These are phyloP conservation scores for Fraxinus dipetala DNA, from an alignment of 305 asterid species.

Conservation along the genomic window DNA sequence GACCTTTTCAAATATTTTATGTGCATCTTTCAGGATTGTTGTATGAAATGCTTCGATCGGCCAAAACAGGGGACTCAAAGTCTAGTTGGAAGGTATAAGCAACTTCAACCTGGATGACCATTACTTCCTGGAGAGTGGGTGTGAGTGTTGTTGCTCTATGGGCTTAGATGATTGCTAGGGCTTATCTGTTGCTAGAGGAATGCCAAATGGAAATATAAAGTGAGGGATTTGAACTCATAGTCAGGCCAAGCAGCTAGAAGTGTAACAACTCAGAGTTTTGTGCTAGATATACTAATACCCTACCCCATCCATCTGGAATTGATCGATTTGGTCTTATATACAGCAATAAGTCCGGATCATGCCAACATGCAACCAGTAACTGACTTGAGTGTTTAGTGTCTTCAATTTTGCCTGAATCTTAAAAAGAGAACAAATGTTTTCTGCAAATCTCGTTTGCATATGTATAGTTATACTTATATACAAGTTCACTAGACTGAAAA, in stretches of 20 bases:
- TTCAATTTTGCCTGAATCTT: neutral
- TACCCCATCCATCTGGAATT: neutral
- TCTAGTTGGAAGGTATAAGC: conserved; percentile 86
- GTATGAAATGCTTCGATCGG: conserved; percentile 92
- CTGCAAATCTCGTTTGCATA: neutral
- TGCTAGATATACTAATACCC: neutral
- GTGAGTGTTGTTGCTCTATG: conserved; percentile 4
- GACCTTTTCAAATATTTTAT: conserved; percentile 22
- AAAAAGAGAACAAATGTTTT: neutral
- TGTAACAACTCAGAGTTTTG: neutral
- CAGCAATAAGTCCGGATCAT: neutral
- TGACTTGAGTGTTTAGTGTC: neutral
- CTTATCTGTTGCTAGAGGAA: neutral
- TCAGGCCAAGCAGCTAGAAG: neutral
- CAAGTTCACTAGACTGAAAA: neutral
- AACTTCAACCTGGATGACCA: conserved; percentile 8
- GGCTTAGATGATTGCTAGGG: conserved; percentile 17
- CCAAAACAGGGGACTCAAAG: conserved; percentile 87
- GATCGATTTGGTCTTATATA: neutral
- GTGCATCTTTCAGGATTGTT: conserved; percentile 63
- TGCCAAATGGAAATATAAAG: neutral
- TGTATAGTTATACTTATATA: neutral
- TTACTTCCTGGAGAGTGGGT: conserved; percentile 15
- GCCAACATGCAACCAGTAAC: neutral
- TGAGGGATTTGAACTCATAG: neutral